These are phyloP conservation scores for Talaromyces piceae DNA, from an alignment of 2,329 filamentous ascomycete species.

Conservation along the genomic window DNA sequence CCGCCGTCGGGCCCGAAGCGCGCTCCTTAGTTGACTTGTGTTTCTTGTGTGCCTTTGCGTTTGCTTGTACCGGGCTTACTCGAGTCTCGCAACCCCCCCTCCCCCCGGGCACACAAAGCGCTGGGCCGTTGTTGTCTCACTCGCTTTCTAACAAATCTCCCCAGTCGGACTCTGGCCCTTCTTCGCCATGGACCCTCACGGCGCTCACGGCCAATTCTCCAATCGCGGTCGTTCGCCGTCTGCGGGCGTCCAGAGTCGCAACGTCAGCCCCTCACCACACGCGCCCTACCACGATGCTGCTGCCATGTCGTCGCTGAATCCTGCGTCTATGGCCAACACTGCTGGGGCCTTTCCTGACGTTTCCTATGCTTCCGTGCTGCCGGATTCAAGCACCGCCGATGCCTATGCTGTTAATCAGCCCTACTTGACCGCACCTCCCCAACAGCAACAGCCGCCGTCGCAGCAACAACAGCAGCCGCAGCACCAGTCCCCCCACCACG, in stretches of 20 bases:
- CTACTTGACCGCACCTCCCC: slow-evolving; percentile 30
- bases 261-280: slow-evolving; percentile 37
- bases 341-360: slow-evolving; percentile 24
- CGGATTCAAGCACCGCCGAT: slow-evolving; percentile 22
- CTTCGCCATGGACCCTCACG: slow-evolving; percentile 7
- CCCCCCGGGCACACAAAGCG: no score
- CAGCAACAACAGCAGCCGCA: no score
- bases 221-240: slow-evolving; percentile 31
- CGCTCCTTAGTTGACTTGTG: not conserved
- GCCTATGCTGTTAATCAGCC: slow-evolving; percentile 26
- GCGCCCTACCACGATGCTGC: slow-evolving; percentile 26
- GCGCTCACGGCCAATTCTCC: slow-evolving; percentile 6
- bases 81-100: no score
- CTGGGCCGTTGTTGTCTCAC: not conserved
- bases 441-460: no score
- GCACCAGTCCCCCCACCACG: slow-evolving; percentile 19
- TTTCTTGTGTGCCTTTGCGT: not conserved
- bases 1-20: not conserved
- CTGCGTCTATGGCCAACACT: slow-evolving; percentile 24
- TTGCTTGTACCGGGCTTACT: not conserved
- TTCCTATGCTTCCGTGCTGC: slow-evolving; percentile 24
- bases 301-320: slow-evolving; percentile 23
- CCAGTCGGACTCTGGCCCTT: not conserved
- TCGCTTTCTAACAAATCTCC: not conserved
- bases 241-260: slow-evolving; percentile 30